Evolutionary conservation across 805 yeast species (phyloP).

Genomic region (Groenewaldozyma salmanticensis): DNA sequence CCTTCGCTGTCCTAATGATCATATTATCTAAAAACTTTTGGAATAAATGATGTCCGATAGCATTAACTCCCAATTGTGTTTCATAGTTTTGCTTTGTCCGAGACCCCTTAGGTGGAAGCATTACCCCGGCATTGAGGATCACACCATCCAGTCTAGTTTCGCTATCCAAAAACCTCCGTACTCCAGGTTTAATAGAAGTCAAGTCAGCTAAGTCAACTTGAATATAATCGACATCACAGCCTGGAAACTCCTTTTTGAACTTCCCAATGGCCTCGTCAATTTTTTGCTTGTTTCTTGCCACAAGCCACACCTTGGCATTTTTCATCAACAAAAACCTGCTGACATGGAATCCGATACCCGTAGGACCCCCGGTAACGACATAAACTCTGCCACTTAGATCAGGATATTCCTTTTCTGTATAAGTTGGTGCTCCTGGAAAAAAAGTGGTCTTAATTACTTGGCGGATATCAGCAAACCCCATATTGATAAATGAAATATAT

Average conservation of each 20-base stretch:
- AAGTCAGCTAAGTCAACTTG: slow-evolving; percentile 30
- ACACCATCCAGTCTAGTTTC: slow-evolving; percentile 29
- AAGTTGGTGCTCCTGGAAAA: slow-evolving; percentile 18
- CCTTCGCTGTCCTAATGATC: slow-evolving; percentile 27
- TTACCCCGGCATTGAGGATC: slow-evolving; percentile 39
- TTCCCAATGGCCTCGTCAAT: too few relatives aligned
- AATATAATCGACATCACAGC: slow-evolving; percentile 11
- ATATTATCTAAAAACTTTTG: slow-evolving; percentile 33
- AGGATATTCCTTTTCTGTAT: slow-evolving; percentile 23
- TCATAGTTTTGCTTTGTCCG: slow-evolving; percentile 38
- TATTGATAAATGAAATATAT: too few relatives aligned
- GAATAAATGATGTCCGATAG: slow-evolving; percentile 36
- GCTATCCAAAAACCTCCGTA: slow-evolving; percentile 20
- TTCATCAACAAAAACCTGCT: slow-evolving; percentile 26
- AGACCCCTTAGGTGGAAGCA: slow-evolving; percentile 25
- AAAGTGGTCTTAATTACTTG: too few relatives aligned
- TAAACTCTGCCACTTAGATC: slow-evolving; percentile 23
- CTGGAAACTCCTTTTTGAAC: slow-evolving; percentile 21
- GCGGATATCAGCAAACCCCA: too few relatives aligned
- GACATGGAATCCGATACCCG: slow-evolving; percentile 25
- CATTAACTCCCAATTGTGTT: slow-evolving; percentile 38
- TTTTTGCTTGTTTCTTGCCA: slow-evolving; percentile 30
- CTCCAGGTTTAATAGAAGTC: slow-evolving; percentile 32
- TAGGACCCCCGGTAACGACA: slow-evolving; percentile 11
- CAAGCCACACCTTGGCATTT: slow-evolving; percentile 31